Conservation (phyloP, 306 rosid species). For the Lagenaria siceraria region DNA sequence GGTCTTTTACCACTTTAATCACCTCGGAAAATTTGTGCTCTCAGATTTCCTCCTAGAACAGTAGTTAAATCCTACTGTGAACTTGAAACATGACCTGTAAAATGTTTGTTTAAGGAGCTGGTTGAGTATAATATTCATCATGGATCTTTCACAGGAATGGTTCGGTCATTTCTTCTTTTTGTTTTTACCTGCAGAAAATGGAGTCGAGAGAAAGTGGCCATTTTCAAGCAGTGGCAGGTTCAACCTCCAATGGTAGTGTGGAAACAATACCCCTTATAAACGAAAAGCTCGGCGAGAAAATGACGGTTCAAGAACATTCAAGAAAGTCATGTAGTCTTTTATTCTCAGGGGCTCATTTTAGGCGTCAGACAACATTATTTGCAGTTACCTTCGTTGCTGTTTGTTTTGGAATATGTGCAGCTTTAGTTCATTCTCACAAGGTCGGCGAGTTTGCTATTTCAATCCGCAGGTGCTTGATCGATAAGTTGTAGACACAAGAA, state of each 20-base stretch:
- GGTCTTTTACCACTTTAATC: not conserved
- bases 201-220: slow-evolving; percentile 22
- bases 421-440: slow-evolving; percentile 59
- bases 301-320: slow-evolving; percentile 30
- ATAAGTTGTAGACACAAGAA: slow-evolving; percentile 9
- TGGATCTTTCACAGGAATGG: not conserved
- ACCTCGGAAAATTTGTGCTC: not conserved
- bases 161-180: not conserved
- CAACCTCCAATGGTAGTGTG: slow-evolving; percentile 17
- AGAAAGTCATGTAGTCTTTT: slow-evolving; percentile 10
- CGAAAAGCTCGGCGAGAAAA: slow-evolving; percentile 26
- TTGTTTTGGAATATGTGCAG: slow-evolving; percentile 70
- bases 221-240: slow-evolving; percentile 19
- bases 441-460: slow-evolving; percentile 63
- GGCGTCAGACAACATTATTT: slow-evolving; percentile 33
- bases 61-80: not conserved
- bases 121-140: not conserved
- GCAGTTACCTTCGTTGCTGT: slow-evolving; percentile 43
- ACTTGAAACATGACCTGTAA: not conserved
- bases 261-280: slow-evolving; percentile 44
- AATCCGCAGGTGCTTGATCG: slow-evolving; percentile 69
- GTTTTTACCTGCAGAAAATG: slow-evolving; percentile 36
- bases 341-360: slow-evolving; percentile 20
- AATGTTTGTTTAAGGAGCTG: not conserved
- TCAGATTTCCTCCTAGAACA: not conserved